phyloP scores from a whole-genome alignment of 2,329 filamentous ascomycete genomes.

The Penicillium sp. region DNA sequence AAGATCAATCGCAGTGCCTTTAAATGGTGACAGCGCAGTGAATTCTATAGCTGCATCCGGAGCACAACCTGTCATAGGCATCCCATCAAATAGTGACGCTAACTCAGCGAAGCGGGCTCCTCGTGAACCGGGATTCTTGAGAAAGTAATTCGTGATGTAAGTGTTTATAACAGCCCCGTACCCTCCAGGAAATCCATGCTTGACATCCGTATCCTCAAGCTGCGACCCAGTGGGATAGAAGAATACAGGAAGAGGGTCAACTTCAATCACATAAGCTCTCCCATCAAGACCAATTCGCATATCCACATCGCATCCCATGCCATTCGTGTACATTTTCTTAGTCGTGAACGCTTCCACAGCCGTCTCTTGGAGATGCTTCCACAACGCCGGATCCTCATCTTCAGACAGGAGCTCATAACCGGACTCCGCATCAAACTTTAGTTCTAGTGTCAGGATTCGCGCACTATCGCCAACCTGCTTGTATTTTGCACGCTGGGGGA shows the following conservation, averaged over 20 bases:
- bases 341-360: slow-evolving; percentile 21
- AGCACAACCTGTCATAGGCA: not conserved
- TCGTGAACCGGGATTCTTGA: slow-evolving; percentile 1
- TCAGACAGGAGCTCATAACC: slow-evolving; percentile 12
- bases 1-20: slow-evolving; percentile 19
- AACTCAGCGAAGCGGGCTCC: not conserved
- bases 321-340: slow-evolving; percentile 15
- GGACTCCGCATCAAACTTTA: slow-evolving; percentile 22
- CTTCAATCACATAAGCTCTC: slow-evolving; percentile 22
- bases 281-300: slow-evolving; percentile 19
- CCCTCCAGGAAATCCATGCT: slow-evolving; percentile 17
- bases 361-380: slow-evolving; percentile 18
- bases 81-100: not conserved
- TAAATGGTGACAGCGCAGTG: not conserved
- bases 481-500: slow-evolving; percentile 8
- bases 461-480: slow-evolving; percentile 5
- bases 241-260: slow-evolving; percentile 23
- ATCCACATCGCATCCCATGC: slow-evolving; percentile 25
- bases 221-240: slow-evolving; percentile 17
- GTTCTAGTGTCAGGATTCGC: slow-evolving; percentile 22
- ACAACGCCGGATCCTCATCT: slow-evolving; percentile 18
- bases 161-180: slow-evolving; percentile 21
- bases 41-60: not conserved
- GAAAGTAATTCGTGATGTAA: slow-evolving; percentile 22
- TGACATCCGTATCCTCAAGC: slow-evolving; percentile 16